These are phyloP conservation scores for Zizania palustris DNA, from an alignment of 202 grass and related monocot genomes.

Conservation along the genomic window DNA sequence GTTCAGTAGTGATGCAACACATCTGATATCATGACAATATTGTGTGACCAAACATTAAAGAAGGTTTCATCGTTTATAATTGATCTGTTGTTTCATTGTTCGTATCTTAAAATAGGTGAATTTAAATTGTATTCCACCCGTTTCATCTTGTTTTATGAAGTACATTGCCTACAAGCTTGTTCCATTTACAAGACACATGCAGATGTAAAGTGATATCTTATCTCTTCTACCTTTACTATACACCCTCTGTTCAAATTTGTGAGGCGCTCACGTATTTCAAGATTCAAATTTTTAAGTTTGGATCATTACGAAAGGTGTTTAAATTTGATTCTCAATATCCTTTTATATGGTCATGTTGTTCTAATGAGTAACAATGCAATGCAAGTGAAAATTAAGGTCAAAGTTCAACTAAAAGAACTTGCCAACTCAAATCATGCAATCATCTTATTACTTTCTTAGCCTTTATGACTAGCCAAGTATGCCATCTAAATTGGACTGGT, in stretches of 20 bases:
- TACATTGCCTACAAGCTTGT: neutral
- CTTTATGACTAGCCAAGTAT: too few species aligned
- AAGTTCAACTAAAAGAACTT: too few species aligned
- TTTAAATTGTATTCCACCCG: neutral
- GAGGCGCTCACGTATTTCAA: neutral
- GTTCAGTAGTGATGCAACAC: too few species aligned
- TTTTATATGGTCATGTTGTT: neutral
- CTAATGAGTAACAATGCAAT: neutral
- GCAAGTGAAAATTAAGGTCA: too few species aligned
- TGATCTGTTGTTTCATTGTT: neutral
- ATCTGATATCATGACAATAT: neutral
- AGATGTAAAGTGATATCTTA: neutral
- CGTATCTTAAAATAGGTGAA: conserved; percentile 2
- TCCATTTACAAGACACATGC: neutral
- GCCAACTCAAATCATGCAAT: too few species aligned
- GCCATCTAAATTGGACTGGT: too few species aligned
- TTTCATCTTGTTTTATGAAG: neutral
- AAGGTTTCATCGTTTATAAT: neutral
- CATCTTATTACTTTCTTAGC: too few species aligned
- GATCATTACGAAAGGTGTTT: neutral
- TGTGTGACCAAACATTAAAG: neutral
- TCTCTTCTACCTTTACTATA: neutral
- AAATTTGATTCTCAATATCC: neutral
- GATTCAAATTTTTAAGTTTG: neutral
- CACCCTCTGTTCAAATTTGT: neutral